Evolutionary conservation across 2,329 filamentous ascomycete species (phyloP).

Genomic region (Trichoderma arundinaceum): DNA sequence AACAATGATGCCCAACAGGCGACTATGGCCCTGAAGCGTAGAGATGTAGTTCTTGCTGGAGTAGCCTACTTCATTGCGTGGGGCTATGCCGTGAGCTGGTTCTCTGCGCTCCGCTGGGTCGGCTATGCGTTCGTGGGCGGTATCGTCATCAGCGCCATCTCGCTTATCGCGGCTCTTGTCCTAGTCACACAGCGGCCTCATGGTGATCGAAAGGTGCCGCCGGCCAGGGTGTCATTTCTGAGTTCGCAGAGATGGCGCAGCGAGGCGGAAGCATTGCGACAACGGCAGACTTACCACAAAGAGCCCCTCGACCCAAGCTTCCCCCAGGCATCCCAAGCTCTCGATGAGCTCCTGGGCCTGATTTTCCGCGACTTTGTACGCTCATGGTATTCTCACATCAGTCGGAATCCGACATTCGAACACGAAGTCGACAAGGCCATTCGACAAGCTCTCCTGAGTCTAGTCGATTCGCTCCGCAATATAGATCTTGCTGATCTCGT

Average conservation of each 20-base stretch:
- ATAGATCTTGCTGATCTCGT: constrained; percentile 84
- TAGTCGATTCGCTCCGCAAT: constrained; percentile 73
- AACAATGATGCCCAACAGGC: constrained; percentile 43
- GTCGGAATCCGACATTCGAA: constrained; percentile 76
- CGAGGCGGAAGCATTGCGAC: constrained; percentile 70
- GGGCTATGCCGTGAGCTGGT: constrained; percentile 83
- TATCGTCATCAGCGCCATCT: constrained; percentile 59
- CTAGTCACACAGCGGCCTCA: constrained; percentile 52
- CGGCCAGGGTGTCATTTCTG: constrained; percentile 63
- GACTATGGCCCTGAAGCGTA: constrained; percentile 73
- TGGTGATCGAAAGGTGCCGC: constrained; percentile 49
- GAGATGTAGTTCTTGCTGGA: constrained; percentile 72
- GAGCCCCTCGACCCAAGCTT: constrained; percentile 76
- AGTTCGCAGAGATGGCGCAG: constrained; percentile 67
- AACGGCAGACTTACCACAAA: constrained; percentile 69
- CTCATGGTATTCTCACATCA: constrained; percentile 89
- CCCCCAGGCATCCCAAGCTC: constrained; percentile 75
- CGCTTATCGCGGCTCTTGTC: constrained; percentile 63
- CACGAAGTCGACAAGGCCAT: constrained; percentile 86
- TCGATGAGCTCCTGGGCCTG: constrained; percentile 79
- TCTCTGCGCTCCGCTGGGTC: constrained; percentile 81
- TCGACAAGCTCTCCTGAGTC: constrained; percentile 70
- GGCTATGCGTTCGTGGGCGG: constrained; percentile 84
- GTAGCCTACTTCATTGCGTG: constrained; percentile 81
- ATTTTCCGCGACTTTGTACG: constrained; percentile 83